These are phyloP conservation scores for Hypomontagnella monticulosa DNA, from an alignment of 495 filamentous ascomycete species.

Conservation along the genomic window DNA sequence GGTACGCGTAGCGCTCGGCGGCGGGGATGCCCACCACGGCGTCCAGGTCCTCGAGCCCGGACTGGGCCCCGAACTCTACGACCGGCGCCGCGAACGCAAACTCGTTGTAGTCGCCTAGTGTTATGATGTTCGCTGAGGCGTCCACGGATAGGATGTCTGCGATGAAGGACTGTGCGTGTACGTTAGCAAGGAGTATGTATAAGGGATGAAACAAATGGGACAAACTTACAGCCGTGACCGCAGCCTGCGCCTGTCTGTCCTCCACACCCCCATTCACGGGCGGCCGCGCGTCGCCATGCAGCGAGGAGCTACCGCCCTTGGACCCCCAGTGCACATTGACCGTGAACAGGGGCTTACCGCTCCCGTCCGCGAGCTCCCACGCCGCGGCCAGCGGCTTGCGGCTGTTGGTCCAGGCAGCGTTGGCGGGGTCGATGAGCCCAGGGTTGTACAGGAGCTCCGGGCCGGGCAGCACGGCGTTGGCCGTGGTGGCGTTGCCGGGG, in stretches of 20 bases:
- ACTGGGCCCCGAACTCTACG: constrained; percentile 52
- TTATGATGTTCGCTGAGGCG: constrained; percentile 55
- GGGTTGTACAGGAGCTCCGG: constrained; percentile 66
- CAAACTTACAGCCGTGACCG: constrained; percentile 57
- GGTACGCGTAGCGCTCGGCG: constrained; percentile 68
- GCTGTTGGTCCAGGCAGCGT: constrained; percentile 60
- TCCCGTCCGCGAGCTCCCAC: constrained; percentile 60
- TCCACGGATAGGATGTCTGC: constrained; percentile 55
- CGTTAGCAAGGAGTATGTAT: constrained; percentile 1
- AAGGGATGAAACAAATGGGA: neutral
- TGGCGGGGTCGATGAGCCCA: constrained; percentile 65
- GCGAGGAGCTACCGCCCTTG: constrained; percentile 65
- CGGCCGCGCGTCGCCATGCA: constrained; percentile 67
- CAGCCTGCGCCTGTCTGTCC: constrained; percentile 57
- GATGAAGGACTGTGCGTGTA: constrained; percentile 44
- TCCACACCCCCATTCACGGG: constrained; percentile 67
- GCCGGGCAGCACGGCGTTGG: constrained; percentile 59
- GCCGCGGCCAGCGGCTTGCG: constrained; percentile 68
- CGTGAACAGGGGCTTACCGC: constrained; percentile 61
- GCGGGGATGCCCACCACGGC: constrained; percentile 53
- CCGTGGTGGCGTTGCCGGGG: constrained; percentile 53
- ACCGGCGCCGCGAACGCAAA: constrained; percentile 65
- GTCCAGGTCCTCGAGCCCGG: constrained; percentile 63
- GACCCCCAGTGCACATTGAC: constrained; percentile 67
- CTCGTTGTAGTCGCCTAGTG: constrained; percentile 71